phyloP scores from a whole-genome alignment of 768 basidiomycete species.

The Lactarius tabidus region DNA sequence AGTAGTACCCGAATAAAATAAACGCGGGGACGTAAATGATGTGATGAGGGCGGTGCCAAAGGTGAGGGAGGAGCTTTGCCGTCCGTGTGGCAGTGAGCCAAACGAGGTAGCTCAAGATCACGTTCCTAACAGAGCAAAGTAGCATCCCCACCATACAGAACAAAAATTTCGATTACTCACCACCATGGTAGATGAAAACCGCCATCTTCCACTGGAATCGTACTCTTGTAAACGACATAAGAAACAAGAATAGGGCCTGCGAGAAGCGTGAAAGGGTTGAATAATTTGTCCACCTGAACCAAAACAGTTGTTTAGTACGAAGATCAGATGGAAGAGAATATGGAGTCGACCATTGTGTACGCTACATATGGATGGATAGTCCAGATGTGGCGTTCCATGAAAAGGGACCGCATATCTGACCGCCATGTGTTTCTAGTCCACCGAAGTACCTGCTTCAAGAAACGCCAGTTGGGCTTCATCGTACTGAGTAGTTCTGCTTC shows the following conservation, averaged over 20 bases:
- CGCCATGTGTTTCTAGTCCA: slow-evolving; percentile 97
- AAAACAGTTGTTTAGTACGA: slow-evolving; percentile 13
- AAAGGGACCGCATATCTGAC: slow-evolving; percentile 81
- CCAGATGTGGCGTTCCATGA: slow-evolving; percentile 87
- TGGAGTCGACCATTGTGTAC: slow-evolving; percentile 69
- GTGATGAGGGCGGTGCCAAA: slow-evolving; percentile 55
- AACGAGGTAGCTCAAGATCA: slow-evolving; percentile 59
- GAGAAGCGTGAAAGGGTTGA: slow-evolving; percentile 84
- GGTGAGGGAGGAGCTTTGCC: slow-evolving; percentile 64
- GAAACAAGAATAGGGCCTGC: slow-evolving; percentile 78
- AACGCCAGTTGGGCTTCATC: slow-evolving; percentile 97
- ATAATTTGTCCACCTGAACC: slow-evolving; percentile 72
- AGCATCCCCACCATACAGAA: background rate
- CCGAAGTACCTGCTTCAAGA: slow-evolving; percentile 87
- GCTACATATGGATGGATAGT: slow-evolving; percentile 79
- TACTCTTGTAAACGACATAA: slow-evolving; percentile 75
- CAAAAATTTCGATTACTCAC: slow-evolving; percentile 39
- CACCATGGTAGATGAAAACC: slow-evolving; percentile 83
- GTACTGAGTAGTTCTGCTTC: slow-evolving; percentile 85
- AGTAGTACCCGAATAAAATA: slow-evolving; percentile 89
- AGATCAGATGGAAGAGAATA: slow-evolving; percentile 7
- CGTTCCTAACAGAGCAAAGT: slow-evolving; percentile 47
- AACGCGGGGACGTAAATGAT: slow-evolving; percentile 59
- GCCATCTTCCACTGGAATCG: slow-evolving; percentile 57
- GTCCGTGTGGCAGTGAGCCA: slow-evolving; percentile 71